Base-by-base conservation (phyloP, 768 basidiomycete genomes). In the Leccinellum albellum region DNA sequence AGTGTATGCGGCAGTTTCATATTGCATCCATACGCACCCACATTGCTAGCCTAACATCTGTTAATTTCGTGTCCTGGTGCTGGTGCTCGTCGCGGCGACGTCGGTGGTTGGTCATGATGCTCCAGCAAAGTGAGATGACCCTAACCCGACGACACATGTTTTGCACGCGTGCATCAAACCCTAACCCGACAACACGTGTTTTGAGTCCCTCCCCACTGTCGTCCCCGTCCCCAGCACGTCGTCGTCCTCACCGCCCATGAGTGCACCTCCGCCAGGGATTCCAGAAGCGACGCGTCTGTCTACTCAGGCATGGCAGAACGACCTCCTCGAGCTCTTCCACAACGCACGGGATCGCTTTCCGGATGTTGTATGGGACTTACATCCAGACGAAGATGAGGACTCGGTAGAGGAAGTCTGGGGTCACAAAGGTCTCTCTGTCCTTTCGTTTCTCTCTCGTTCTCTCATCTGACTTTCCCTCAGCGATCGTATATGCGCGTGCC, bases 311-410 rank as follows among this genome's bases (percentile, higher is more conserved):
- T 98, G 95, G 95, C 88, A 91, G 64, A 69, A 71, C n/a, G 87
- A 98, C 75, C 81, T 98, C 4, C 80, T 84, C 56, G 66, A 78
- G 6, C 81, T 98, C 40, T 95, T 93, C 72, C 79, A 81, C 61
- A 79, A 86, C 53, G 88, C 94, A n/a, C 89, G 89, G 72, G 91
- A 95, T 59, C 81, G 92, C 55, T 98, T 94, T 67, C 89, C 91
- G n/a, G 96, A 98, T 75, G 94, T 98, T 51, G 85, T 92, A n/a
- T 98, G 96, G 95, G 85, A 87, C 70, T 78, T 87, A 20, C 83
- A 82, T 31, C 80, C 81, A 51, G 78, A 79, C 58, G 76, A 73
- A 53, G 66, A 73, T 50, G 80, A 80, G 55, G 84, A 88, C 62
- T 64, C 73, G 28, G 63, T 67, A 3, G 85, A 82, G 15, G 77